A percentile compares a stretch with the other conserved stretches of the same genome.
phyloP scores from a whole-genome alignment of 2,329 filamentous ascomycete species.

The Myriosclerotinia scirpicola region DNA sequence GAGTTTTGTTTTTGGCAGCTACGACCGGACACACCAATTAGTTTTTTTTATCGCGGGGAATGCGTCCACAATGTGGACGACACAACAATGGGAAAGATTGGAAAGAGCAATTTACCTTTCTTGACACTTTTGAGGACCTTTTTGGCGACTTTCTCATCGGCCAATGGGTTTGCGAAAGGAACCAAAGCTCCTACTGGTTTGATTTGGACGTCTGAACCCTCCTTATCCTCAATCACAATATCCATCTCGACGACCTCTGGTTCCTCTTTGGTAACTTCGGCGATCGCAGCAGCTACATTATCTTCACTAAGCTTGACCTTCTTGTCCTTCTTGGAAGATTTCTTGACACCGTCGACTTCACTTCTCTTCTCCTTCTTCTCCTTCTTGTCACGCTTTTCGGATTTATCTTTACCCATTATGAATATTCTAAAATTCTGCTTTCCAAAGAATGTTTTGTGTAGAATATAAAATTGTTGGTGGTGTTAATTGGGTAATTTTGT shows the following conservation, averaged over 20 bases:
- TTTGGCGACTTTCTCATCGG: slow-evolving; percentile 72
- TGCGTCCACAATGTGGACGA: neutral
- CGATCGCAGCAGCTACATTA: slow-evolving; percentile 59
- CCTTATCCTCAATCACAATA: slow-evolving; percentile 42
- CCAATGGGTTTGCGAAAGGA: slow-evolving; percentile 79
- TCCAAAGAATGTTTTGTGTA: neutral
- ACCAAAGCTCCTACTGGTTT: slow-evolving; percentile 64
- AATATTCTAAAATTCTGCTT: slow-evolving; percentile 21
- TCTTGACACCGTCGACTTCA: slow-evolving; percentile 48
- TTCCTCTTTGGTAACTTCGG: slow-evolving; percentile 62
- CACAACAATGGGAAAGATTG: slow-evolving; percentile 8
- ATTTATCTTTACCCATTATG: slow-evolving; percentile 41
- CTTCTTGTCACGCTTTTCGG: slow-evolving; percentile 46
- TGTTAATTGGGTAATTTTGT: slow-evolving; percentile 20
- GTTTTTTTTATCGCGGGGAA: slow-evolving; percentile 19
- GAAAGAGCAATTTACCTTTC: slow-evolving; percentile 47
- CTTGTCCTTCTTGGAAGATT: slow-evolving; percentile 43
- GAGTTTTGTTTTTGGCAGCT: slow-evolving; percentile 94
- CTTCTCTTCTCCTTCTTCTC: slow-evolving; percentile 70
- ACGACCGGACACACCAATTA: slow-evolving; percentile 30
- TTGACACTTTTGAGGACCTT: slow-evolving; percentile 65
- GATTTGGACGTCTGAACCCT: slow-evolving; percentile 45
- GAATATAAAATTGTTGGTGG: slow-evolving; percentile 15
- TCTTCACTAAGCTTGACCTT: slow-evolving; percentile 46
- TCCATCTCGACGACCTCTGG: slow-evolving; percentile 49